Evolutionary conservation across 2,329 filamentous ascomycete genomes (phyloP), one percentile per base, ranked within the genome.

Genomic region (Cercospora sojina): DNA sequence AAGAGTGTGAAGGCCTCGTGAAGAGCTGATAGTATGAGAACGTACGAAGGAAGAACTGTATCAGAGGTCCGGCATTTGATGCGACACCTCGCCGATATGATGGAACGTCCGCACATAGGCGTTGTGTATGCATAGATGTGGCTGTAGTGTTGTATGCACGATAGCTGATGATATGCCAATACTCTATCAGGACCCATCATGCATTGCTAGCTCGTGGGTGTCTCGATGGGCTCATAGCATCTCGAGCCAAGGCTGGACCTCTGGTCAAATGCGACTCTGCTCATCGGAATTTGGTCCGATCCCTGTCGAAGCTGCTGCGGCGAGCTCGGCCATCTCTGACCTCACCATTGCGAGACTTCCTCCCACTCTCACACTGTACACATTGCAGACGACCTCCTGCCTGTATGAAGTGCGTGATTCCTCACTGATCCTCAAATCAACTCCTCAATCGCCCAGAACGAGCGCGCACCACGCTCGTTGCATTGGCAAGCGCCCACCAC

Each of bases 1-100:
- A 76, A 67, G 62, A 65, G 64, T 41, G 62, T 63, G 23, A 67
- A 62, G 41, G 64, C 66, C 2, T 32, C 59, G 20, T 62, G 12
- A 38, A 32, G 47, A 29, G 18, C 29, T 12, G n/a, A 16, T 20
- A 13, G n/a, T 16, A 13, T 10, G 12, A 53, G 59, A 9, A 32
- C 23, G 41, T 10, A 29, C 13, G 23, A 18, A 55, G 2, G 13
- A 35, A 6, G 32, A 56, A 62, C 12, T 53, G 59, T 62, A 62
- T 51, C 47, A 55, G 56, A 62, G 29, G 29, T 29, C 41, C 31
- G 29, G 59, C 59, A 62, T 57, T 18, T 18, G 53, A 56, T 56
- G 53, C 27, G 23, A 56, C 53, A 23, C 47, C 4, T 13, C 23
- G 38, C 41, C 20, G 29, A n/a, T n/a, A 61, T 25, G 59, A 61